phyloP scores from a whole-genome alignment of 2,329 filamentous ascomycete species.

The Ceratocystis papillata region DNA sequence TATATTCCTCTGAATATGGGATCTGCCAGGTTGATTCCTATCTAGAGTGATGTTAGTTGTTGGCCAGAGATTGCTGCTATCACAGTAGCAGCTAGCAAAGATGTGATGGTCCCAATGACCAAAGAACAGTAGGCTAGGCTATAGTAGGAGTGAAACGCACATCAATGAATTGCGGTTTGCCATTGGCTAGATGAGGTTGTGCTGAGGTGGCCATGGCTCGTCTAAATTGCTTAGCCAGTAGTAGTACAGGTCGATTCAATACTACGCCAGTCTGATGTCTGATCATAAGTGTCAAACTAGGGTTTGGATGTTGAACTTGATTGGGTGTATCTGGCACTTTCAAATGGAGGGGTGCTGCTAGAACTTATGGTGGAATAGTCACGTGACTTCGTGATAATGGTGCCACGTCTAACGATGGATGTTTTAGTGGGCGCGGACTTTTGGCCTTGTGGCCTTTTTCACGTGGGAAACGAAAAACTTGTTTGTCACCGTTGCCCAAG shows the following conservation, averaged over 20 bases:
- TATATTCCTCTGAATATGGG: conserved; percentile 79
- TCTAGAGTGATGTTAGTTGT: conserved; percentile 35
- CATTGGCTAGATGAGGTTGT: conserved; percentile 14
- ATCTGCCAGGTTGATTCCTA: conserved; percentile 94
- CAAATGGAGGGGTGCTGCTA: no score
- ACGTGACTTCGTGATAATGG: conserved; percentile 13
- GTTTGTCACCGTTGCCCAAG: not conserved
- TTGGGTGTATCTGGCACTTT: not conserved
- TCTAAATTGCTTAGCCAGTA: not conserved
- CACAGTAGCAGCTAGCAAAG: no score
- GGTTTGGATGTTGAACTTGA: not conserved
- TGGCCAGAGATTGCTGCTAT: not conserved
- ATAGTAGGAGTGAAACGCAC: conserved; percentile 34
- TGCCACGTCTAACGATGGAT: not conserved
- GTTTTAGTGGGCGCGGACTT: not conserved
- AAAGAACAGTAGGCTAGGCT: no score
- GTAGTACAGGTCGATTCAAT: not conserved
- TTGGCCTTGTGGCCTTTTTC: not conserved
- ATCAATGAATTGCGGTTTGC: conserved; percentile 48
- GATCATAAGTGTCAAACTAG: not conserved
- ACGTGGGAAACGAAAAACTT: not conserved
- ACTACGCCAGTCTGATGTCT: not conserved
- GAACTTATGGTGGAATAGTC: not conserved
- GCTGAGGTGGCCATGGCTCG: conserved; percentile 9
- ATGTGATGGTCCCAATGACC: no score